These are phyloP conservation scores for Diplosphaera chodatii DNA, from an alignment of 139 green algal genomes.

Conservation along the genomic window DNA sequence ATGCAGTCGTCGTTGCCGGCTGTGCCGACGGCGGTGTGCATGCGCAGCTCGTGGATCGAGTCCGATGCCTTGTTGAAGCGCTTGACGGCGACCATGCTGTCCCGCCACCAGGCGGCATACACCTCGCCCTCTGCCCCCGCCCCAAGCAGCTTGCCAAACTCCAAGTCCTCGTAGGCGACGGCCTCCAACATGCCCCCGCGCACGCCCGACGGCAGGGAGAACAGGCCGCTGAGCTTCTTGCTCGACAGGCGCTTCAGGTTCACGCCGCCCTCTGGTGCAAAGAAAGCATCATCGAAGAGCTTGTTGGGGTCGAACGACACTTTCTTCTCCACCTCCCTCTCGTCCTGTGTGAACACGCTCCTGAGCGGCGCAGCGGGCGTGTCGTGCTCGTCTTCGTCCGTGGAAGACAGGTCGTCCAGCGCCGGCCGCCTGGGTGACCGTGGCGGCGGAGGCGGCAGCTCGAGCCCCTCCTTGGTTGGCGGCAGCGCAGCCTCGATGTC, in stretches of 20 bases:
- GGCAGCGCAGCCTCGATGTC: neutral
- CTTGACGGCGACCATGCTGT: slow-evolving; percentile 47
- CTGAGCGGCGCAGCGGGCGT: neutral
- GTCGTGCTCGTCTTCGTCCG: neutral
- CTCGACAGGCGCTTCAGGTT: slow-evolving; percentile 8
- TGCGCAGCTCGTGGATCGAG: slow-evolving; percentile 31
- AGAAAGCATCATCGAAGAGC: neutral
- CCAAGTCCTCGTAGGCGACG: slow-evolving; percentile 29
- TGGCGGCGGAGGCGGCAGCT: no score
- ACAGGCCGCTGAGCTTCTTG: neutral
- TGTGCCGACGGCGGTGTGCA: slow-evolving; percentile 17
- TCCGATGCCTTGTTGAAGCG: slow-evolving; percentile 6
- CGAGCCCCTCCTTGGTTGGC: neutral
- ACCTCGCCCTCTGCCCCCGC: slow-evolving; percentile 34
- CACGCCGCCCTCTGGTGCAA: no score
- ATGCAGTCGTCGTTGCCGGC: slow-evolving; percentile 45
- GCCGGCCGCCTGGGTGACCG: no score
- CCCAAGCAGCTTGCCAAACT: slow-evolving; percentile 29
- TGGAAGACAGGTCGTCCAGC: neutral
- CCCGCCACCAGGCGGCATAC: slow-evolving; percentile 38
- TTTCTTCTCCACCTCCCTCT: neutral
- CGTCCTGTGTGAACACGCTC: neutral
- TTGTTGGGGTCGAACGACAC: neutral
- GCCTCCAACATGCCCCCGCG: slow-evolving; percentile 14
- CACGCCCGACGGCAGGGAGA: neutral